Conservation (phyloP, 305 asterid genomes). For the Monarda citriodora region DNA sequence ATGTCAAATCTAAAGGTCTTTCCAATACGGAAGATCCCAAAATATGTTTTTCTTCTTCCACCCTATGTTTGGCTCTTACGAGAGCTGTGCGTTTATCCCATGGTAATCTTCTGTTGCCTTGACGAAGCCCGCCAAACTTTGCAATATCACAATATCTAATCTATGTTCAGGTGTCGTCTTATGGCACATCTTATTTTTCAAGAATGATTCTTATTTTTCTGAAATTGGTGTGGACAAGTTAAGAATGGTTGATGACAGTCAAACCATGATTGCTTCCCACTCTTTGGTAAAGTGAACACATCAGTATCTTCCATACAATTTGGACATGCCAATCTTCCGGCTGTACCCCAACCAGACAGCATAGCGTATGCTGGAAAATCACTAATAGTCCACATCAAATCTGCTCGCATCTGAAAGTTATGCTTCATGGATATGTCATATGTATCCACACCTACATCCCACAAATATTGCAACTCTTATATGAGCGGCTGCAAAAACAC, state of each 20-base stretch:
- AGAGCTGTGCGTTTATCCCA: neutral
- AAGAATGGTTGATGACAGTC: neutral
- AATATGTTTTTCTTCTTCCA: neutral
- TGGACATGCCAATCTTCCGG: neutral
- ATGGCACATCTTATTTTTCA: neutral
- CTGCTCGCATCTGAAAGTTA: neutral
- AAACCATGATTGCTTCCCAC: constrained; percentile 4
- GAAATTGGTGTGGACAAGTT: neutral
- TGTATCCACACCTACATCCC: neutral
- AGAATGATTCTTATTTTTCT: neutral
- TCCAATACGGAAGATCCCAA: neutral
- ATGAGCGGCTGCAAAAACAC: neutral
- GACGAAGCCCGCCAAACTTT: neutral
- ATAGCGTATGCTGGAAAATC: neutral
- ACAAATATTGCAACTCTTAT: neutral
- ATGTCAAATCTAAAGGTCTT: neutral
- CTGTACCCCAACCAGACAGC: neutral
- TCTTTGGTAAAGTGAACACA: neutral
- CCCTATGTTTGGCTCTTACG: neutral
- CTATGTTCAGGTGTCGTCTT: neutral
- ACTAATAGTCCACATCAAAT: neutral
- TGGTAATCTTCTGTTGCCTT: neutral
- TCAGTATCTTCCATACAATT: neutral
- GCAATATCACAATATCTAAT: neutral
- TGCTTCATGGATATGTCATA: neutral